Percentiles rank a stretch among this genome's conserved stretches.
Evolutionary conservation across 2,329 filamentous ascomycete species (phyloP).

Genomic region (Cordyceps farinosa): DNA sequence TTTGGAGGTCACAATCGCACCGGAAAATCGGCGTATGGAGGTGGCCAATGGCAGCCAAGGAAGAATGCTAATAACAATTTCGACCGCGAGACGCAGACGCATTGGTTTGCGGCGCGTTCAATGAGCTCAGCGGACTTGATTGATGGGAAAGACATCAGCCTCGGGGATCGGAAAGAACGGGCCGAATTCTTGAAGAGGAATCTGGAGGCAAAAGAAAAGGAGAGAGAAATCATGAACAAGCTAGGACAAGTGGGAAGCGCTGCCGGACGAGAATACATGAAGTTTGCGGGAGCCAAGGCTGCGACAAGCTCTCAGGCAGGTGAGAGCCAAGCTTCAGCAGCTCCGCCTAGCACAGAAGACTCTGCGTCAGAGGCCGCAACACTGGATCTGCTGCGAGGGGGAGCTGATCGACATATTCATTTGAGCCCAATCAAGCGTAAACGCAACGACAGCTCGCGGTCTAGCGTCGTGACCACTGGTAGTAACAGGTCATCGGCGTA

Average conservation of each 20-base stretch:
- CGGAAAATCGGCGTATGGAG: constrained; percentile 21
- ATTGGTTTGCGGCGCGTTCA: constrained; percentile 50
- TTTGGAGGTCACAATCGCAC: constrained; percentile 36
- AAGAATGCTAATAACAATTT: constrained; percentile 40
- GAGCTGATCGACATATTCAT: constrained; percentile 44
- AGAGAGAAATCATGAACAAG: constrained; percentile 67
- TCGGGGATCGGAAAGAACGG: constrained; percentile 56
- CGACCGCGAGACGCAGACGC: constrained; percentile 56
- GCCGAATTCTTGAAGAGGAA: constrained; percentile 64
- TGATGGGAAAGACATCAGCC: constrained; percentile 59
- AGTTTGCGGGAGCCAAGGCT: constrained; percentile 29
- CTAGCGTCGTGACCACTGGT: constrained; percentile 27
- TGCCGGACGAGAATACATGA: constrained; percentile 70
- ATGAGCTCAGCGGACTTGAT: constrained; percentile 59
- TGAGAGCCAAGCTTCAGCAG: constrained; percentile 15
- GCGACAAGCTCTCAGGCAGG: background rate
- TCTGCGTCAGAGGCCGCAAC: constrained; percentile 40
- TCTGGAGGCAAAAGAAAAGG: constrained; percentile 65
- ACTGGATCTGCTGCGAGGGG: constrained; percentile 29
- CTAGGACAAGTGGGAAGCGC: constrained; percentile 62
- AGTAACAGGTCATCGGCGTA: constrained; percentile 31
- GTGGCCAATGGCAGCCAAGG: constrained; percentile 23
- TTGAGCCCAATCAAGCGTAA: constrained; percentile 62
- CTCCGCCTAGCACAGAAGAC: constrained; percentile 26
- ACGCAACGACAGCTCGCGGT: constrained; percentile 47